Conservation (phyloP, 108 stramenopile species). For the Skeletonema marinoi region DNA sequence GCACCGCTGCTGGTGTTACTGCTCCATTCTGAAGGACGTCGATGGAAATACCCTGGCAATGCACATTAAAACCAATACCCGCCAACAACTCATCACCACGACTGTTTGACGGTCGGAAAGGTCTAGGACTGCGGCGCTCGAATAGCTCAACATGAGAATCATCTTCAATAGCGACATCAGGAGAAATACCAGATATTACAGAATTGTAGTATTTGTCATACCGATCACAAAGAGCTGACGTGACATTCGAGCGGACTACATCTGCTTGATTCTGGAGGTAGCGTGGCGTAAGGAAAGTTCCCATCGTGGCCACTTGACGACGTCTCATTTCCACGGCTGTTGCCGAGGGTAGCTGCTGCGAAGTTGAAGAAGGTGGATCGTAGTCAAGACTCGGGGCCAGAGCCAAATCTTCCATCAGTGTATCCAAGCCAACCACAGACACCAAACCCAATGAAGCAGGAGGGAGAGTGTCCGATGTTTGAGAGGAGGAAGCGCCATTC, state of each 20-base stretch:
- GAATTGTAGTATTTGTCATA: conserved; percentile 39
- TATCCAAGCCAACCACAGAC: conserved; percentile 65
- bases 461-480: neutral
- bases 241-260: conserved; percentile 48
- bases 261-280: conserved; percentile 65
- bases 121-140: conserved; percentile 62
- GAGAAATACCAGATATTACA: conserved; percentile 23
- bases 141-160: conserved; percentile 51
- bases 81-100: conserved; percentile 54
- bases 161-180: conserved; percentile 24
- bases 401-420: conserved; percentile 52
- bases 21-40: conserved; percentile 53
- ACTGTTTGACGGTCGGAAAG: conserved; percentile 74
- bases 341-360: neutral
- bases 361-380: conserved; percentile 12
- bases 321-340: conserved; percentile 36
- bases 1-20: conserved; percentile 28
- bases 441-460: conserved; percentile 55
- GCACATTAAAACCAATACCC: conserved; percentile 87
- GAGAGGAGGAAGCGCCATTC: conserved; percentile 8
- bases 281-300: conserved; percentile 59
- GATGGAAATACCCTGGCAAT: conserved; percentile 64
- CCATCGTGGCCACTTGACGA: conserved; percentile 80
- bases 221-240: conserved; percentile 49
- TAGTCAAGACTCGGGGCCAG: conserved; percentile 47